A percentile compares a stretch with the other conserved stretches of the same genome.
These are phyloP conservation scores for Annona squamosa DNA, from an alignment of 164 flowering plant genomes.

Conservation along the genomic window DNA sequence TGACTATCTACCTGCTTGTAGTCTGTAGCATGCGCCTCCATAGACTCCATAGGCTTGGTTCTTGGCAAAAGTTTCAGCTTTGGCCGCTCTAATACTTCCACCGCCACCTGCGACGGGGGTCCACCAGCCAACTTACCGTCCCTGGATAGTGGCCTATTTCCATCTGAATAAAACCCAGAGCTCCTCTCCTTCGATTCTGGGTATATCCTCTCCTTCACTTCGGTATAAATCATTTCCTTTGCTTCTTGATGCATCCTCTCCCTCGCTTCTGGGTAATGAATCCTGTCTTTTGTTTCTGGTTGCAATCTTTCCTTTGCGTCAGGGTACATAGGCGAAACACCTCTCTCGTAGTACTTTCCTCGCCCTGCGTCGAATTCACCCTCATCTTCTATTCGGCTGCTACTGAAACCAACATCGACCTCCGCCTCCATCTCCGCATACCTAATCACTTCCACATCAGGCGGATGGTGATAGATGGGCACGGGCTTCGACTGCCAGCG, in stretches of 20 bases:
- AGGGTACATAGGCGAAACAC: neutral
- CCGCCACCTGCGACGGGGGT: slow-evolving; percentile 17
- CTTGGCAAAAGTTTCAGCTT: slow-evolving; percentile 76
- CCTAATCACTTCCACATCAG: slow-evolving; percentile 44
- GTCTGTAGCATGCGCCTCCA: slow-evolving; percentile 33
- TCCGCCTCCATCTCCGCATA: slow-evolving; percentile 30
- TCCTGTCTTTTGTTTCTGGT: too few relatives aligned
- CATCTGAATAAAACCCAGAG: slow-evolving; percentile 9
- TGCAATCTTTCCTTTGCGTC: slow-evolving; percentile 27
- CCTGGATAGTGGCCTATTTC: slow-evolving; percentile 20
- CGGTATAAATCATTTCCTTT: neutral
- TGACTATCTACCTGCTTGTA: slow-evolving; percentile 44
- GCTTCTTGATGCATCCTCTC: neutral
- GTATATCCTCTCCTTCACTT: slow-evolving; percentile 23
- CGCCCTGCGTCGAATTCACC: slow-evolving; percentile 21
- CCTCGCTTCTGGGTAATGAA: too few relatives aligned
- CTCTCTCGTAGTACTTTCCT: slow-evolving; percentile 19
- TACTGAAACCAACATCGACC: slow-evolving; percentile 1
- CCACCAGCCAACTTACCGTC: slow-evolving; percentile 27
- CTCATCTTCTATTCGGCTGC: slow-evolving; percentile 22
- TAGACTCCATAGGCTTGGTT: slow-evolving; percentile 53
- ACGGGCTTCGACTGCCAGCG: slow-evolving; percentile 77
- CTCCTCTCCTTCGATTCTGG: slow-evolving; percentile 31
- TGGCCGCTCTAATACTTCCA: slow-evolving; percentile 60
- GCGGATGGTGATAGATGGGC: slow-evolving; percentile 18